Evolutionary conservation across 148 eudicot species (phyloP).

Genomic region (Rheum nobile): DNA sequence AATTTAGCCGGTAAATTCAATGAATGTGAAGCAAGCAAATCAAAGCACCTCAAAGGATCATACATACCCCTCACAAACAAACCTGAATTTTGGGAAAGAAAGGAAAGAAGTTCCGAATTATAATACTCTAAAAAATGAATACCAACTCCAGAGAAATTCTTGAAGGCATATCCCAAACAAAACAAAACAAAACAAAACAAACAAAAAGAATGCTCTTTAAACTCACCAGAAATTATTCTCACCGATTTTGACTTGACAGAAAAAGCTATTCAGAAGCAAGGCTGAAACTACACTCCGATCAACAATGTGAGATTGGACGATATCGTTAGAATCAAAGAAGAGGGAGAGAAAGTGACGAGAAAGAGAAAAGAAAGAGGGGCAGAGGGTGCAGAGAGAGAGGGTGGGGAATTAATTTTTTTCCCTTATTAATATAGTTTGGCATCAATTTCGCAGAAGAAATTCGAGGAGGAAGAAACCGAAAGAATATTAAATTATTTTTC

Average conservation of each 20-base stretch:
- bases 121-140: not conserved
- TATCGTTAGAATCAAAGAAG: constrained; percentile 6
- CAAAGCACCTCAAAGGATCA: not conserved
- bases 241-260: not conserved
- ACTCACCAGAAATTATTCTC: not conserved
- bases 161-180: not conserved
- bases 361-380: constrained; percentile 1
- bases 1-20: not conserved
- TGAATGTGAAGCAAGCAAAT: not conserved
- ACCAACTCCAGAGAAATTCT: not conserved
- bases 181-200: not conserved
- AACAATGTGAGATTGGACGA: constrained; percentile 17
- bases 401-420: constrained; percentile 1
- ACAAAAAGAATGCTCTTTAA: not conserved
- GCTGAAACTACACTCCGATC: not conserved
- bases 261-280: not conserved
- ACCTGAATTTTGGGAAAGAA: not conserved
- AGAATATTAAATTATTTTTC: constrained; percentile 4
- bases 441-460: constrained; percentile 42
- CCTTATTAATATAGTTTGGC: constrained; percentile 12
- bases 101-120: not conserved
- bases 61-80: not conserved
- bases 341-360: constrained; percentile 2
- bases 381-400: constrained; percentile 11
- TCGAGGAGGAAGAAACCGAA: constrained; percentile 43